Evolutionary conservation across 2,329 filamentous ascomycete species (phyloP).

Genomic region (Aaosphaeria pasadenensis): DNA sequence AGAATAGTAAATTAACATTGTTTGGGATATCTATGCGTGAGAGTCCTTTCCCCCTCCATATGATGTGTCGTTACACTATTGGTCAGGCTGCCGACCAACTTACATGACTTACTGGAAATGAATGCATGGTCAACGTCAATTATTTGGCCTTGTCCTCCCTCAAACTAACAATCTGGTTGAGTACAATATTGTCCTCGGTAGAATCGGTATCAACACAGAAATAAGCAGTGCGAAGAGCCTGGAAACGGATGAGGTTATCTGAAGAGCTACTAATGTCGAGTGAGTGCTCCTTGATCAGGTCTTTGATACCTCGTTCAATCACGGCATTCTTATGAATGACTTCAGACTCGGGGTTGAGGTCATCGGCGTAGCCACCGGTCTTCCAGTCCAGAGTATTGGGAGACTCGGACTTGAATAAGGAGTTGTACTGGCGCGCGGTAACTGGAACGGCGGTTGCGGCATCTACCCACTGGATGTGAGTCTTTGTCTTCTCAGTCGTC

Average conservation of each 20-base stretch:
- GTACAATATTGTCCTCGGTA: constrained; percentile 66
- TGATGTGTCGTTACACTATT: too few relatives aligned
- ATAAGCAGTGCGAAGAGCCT: constrained; percentile 85
- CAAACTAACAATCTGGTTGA: constrained; percentile 88
- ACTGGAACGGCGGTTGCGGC: constrained; percentile 61
- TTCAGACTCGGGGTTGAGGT: constrained; percentile 83
- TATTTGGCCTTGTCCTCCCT: constrained; percentile 66
- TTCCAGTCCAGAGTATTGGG: constrained; percentile 66
- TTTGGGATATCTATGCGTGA: too few relatives aligned
- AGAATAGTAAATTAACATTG: too few relatives aligned
- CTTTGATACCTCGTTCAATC: constrained; percentile 79
- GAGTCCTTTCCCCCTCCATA: too few relatives aligned
- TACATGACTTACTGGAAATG: too few relatives aligned
- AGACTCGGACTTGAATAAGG: constrained; percentile 82
- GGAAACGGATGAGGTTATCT: constrained; percentile 69
- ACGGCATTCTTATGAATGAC: constrained; percentile 74
- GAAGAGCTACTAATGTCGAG: constrained; percentile 30
- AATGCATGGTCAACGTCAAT: background rate
- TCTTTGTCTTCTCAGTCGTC: constrained; percentile 68
- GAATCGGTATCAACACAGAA: constrained; percentile 79
- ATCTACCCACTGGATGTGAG: constrained; percentile 83
- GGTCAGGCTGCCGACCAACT: too few relatives aligned
- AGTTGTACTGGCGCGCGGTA: constrained; percentile 71
- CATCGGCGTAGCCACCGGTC: constrained; percentile 76
- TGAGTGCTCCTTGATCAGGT: constrained; percentile 63